Conservation (phyloP, 768 basidiomycete species). For the Strobilomyces dryophilus region DNA sequence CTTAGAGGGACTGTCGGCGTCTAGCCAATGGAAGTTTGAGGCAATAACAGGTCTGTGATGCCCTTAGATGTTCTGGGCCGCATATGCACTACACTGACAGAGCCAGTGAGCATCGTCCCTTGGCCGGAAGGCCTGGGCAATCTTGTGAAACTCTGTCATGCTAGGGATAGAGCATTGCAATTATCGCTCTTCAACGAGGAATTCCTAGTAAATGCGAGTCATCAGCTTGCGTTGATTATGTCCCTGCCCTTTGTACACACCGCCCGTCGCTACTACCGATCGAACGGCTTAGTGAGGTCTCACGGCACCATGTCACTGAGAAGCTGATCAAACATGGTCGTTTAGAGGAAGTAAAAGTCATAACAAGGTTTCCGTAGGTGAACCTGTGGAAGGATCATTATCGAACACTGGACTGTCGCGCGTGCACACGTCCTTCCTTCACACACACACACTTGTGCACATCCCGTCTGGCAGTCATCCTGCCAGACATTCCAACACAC, state of each 20-base stretch:
- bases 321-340: constrained; percentile 76
- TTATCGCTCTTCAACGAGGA: constrained; percentile 91
- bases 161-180: constrained; percentile 89
- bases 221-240: constrained; percentile 87
- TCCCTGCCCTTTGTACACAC: constrained; percentile 91
- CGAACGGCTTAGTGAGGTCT: constrained; percentile 89
- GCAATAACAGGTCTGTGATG: constrained; percentile 89
- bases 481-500: too few species aligned
- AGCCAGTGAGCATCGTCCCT: constrained; percentile 78
- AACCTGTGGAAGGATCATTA: constrained; percentile 80
- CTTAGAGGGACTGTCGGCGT: constrained; percentile 83
- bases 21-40: constrained; percentile 82
- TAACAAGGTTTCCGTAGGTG: constrained; percentile 81
- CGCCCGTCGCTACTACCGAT: constrained; percentile 89
- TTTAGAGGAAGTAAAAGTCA: constrained; percentile 84
- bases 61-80: constrained; percentile 88
- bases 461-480: too few species aligned
- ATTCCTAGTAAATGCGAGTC: constrained; percentile 84
- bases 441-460: constrained; percentile 7
- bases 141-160: constrained; percentile 78
- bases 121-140: constrained; percentile 75
- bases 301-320: constrained; percentile 47
- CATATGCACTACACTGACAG: constrained; percentile 86
- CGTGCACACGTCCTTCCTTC: neutral
- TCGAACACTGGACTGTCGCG: too few species aligned